These are phyloP conservation scores for Pythium dissotocum DNA, from an alignment of 352 stramenopile species.

Conservation along the genomic window DNA sequence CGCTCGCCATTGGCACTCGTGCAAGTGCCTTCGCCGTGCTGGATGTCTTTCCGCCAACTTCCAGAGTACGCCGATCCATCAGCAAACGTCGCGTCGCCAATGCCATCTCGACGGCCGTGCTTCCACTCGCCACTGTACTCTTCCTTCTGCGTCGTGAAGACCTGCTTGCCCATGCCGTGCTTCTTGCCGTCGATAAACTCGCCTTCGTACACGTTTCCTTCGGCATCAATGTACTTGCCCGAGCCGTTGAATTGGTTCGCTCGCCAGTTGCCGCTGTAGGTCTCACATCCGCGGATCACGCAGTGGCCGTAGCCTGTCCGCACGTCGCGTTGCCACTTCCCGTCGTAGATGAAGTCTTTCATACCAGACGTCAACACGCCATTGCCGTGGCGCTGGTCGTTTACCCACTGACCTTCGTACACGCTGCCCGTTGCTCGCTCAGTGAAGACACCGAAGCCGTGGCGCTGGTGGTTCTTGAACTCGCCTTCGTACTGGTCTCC, in stretches of 20 bases:
- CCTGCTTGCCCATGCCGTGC: slow-evolving; percentile 67
- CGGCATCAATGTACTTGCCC: slow-evolving; percentile 80
- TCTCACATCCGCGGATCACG: slow-evolving; percentile 73
- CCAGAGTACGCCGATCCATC: slow-evolving; percentile 64
- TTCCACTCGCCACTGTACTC: slow-evolving; percentile 71
- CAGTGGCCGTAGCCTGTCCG: slow-evolving; percentile 72
- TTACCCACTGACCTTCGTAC: slow-evolving; percentile 74
- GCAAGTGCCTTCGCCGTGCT: slow-evolving; percentile 68
- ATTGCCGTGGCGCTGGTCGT: slow-evolving; percentile 58
- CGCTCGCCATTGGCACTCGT: slow-evolving; percentile 49
- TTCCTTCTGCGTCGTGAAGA: slow-evolving; percentile 30
- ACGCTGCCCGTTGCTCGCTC: slow-evolving; percentile 59
- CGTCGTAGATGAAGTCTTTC: slow-evolving; percentile 85
- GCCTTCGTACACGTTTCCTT: slow-evolving; percentile 81
- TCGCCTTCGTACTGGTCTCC: slow-evolving; percentile 76
- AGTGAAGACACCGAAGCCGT: slow-evolving; percentile 64
- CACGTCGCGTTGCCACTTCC: slow-evolving; percentile 60
- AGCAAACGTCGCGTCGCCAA: slow-evolving; percentile 53
- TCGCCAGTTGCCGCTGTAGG: slow-evolving; percentile 73
- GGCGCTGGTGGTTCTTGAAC: slow-evolving; percentile 44
- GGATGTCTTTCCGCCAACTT: slow-evolving; percentile 51
- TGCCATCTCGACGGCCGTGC: slow-evolving; percentile 49
- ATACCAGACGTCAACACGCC: slow-evolving; percentile 67
- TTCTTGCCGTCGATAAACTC: slow-evolving; percentile 78
- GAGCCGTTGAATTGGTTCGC: slow-evolving; percentile 75